Evolutionary conservation across 495 filamentous ascomycete genomes (phyloP), one percentile per base, ranked within the genome.

Genomic region (Hamigera avellanea): DNA sequence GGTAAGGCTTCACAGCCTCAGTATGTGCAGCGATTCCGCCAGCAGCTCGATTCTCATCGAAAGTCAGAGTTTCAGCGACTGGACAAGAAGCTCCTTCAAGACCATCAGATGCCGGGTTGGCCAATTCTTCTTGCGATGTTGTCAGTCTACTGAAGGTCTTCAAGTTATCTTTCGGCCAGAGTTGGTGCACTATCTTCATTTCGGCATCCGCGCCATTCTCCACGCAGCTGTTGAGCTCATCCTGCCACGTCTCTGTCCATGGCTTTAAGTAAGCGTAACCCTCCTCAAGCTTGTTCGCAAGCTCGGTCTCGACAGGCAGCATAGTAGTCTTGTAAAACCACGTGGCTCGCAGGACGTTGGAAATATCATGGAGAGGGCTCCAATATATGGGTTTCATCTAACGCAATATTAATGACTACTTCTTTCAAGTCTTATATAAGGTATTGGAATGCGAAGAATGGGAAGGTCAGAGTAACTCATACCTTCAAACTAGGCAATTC

Each of bases 331-430:
- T 81, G 56, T 95, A 96, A 51, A 98, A 96, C 91, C 91, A 98
- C 0, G 91, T 96, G 1, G 83, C 87, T 27, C 91, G 74, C 49
- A 83, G 61, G 6, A 95, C 88, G 8, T 69, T 66, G 7, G 84
- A 80, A 12, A 94, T 72, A 50, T 98, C 91, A 44, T 93, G 83
- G 14, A 95, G 71, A n/a, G 91, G 89, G 23, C 78, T 86, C 91
- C 91, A 98, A 48, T 98, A 98, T 27, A 96, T 95, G 0, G 91
- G 91, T 53, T 88, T 81, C 87, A 98, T 95, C 60, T 83, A 80
- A 10, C 10, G 21, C 33, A 14, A 33, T 25, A 19, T 48, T 34
- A 49, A 43, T 12, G 19, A 14, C 27, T 36, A 8, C 13, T 23
- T 7, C 6, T 30, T 13, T 27, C 8, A 26, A 3, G 10, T 6